Evolutionary conservation across 495 filamentous ascomycete genomes (phyloP).

Genomic region (Wilcoxina mikolae): DNA sequence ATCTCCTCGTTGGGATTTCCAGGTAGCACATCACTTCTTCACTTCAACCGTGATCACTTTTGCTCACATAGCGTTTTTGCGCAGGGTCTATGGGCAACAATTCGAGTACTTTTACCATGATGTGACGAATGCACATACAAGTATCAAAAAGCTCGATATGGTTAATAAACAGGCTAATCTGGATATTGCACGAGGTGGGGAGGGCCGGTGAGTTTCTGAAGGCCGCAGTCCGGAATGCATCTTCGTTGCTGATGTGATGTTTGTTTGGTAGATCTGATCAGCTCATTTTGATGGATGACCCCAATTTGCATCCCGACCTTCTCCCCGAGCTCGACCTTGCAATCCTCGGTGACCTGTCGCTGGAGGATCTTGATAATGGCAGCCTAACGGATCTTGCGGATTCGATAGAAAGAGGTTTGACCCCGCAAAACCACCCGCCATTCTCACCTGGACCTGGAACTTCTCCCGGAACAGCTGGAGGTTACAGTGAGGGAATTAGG

Average conservation of each 20-base stretch:
- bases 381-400: neutral
- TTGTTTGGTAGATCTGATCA: constrained; percentile 49
- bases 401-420: neutral
- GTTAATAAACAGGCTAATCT: constrained; percentile 36
- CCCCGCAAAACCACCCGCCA: neutral
- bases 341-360: neutral
- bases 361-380: neutral
- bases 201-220: constrained; percentile 48
- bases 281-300: constrained; percentile 68
- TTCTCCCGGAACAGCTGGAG: neutral
- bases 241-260: neutral
- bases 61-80: neutral
- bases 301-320: constrained; percentile 60
- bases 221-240: neutral
- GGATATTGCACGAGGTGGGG: constrained; percentile 53
- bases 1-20: constrained; percentile 46
- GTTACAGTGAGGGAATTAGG: too few relatives aligned
- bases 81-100: constrained; percentile 68
- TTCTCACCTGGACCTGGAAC: neutral
- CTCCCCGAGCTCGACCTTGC: constrained; percentile 23
- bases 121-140: constrained; percentile 57
- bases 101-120: constrained; percentile 73
- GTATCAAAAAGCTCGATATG: constrained; percentile 43
- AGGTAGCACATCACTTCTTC: neutral
- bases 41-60: neutral